A percentile compares a stretch with the other conserved stretches of the same genome.
Evolutionary conservation across 2,329 filamentous ascomycete species (phyloP).

Genomic region (Pseudopithomyces maydicus): DNA sequence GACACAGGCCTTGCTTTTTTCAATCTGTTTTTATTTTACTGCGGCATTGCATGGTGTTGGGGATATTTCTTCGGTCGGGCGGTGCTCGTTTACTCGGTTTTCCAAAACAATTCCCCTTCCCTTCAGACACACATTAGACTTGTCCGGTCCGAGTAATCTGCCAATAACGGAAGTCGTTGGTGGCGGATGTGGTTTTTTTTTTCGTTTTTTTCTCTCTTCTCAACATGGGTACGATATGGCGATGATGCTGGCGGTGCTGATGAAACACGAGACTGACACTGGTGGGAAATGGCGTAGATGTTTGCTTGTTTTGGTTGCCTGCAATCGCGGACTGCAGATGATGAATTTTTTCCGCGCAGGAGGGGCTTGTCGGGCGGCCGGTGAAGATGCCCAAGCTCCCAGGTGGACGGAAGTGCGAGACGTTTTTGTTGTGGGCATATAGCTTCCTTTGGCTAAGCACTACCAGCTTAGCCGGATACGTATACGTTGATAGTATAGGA

Average conservation of each 20-base stretch:
- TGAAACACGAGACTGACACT: conserved; percentile 30
- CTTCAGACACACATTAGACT: conserved; percentile 35
- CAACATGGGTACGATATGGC: conserved; percentile 32
- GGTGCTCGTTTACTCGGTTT: conserved; percentile 25
- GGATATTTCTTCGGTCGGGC: conserved; percentile 22
- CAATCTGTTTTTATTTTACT: conserved; percentile 30
- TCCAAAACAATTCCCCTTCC: conserved; percentile 33
- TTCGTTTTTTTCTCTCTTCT: conserved; percentile 30
- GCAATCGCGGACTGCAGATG: conserved; percentile 13
- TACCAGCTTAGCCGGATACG: conserved; percentile 12
- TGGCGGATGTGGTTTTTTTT: conserved; percentile 5
- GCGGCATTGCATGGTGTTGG: conserved; percentile 49
- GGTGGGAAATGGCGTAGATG: conserved; percentile 4
- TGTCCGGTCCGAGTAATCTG: conserved; percentile 37
- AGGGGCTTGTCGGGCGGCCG: conserved; percentile 34
- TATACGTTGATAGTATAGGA: conserved; percentile 29
- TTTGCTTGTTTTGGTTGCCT: conserved; percentile 5
- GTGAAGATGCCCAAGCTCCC: conserved; percentile 36
- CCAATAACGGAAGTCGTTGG: conserved; percentile 19
- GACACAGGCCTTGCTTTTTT: conserved; percentile 15
- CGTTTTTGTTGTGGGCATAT: conserved; percentile 19
- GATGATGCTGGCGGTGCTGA: conserved; percentile 22
- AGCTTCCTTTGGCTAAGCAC: conserved; percentile 20
- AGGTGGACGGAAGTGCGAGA: conserved; percentile 4
- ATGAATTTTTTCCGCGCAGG: conserved; percentile 35